These are phyloP conservation scores for Holtermanniella nyarrowii DNA, from an alignment of 768 basidiomycete species.

Conservation along the genomic window DNA sequence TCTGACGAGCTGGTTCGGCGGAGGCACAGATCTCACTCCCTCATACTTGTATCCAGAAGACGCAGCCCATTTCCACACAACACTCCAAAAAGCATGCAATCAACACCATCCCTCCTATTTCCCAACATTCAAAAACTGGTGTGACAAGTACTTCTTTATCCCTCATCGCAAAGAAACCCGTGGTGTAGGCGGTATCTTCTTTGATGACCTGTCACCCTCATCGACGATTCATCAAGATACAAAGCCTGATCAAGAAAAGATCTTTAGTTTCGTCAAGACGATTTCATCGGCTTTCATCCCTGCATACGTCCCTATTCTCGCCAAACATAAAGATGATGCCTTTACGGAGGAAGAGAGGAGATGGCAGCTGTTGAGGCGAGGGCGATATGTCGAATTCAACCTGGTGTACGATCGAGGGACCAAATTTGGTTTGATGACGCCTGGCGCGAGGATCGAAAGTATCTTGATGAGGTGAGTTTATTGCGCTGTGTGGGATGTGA, in stretches of 20 bases:
- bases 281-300: conserved; percentile 75
- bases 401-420: conserved; percentile 77
- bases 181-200: conserved; percentile 90
- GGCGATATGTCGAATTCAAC: conserved; percentile 93
- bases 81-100: conserved; percentile 66
- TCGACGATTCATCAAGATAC: conserved; percentile 42
- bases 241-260: conserved; percentile 49
- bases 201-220: conserved; percentile 68
- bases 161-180: conserved; percentile 73
- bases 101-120: conserved; percentile 59
- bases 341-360: conserved; percentile 54
- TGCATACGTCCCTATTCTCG: conserved; percentile 79
- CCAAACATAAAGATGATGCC: conserved; percentile 45
- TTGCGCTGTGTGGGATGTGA: not conserved
- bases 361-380: conserved; percentile 87
- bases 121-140: conserved; percentile 81
- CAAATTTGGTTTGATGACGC: conserved; percentile 73
- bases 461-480: conserved; percentile 61
- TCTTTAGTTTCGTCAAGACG: conserved; percentile 63
- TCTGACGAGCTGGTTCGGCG: conserved; percentile 97
- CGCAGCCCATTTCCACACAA: conserved; percentile 71
- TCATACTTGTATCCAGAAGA: conserved; percentile 84
- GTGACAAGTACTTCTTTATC: conserved; percentile 94
- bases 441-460: conserved; percentile 77
- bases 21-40: conserved; percentile 88